phyloP scores from a whole-genome alignment of 2,329 filamentous ascomycete genomes.

The Pseudocercospora eumusae region DNA sequence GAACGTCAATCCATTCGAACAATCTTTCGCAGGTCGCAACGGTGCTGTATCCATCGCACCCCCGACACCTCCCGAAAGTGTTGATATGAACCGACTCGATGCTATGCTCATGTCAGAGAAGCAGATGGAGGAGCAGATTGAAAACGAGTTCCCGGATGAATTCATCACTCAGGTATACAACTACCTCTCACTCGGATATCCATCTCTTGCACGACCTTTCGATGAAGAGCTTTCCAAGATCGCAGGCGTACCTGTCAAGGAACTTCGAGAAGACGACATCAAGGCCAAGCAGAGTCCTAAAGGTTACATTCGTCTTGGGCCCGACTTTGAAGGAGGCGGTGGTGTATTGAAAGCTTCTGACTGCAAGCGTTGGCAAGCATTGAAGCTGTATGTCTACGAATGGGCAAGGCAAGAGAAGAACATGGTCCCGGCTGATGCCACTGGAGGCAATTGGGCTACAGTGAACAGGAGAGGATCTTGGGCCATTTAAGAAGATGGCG shows the following conservation, averaged over 20 bases:
- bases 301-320: slow-evolving; percentile 68
- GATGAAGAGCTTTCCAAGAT: slow-evolving; percentile 86
- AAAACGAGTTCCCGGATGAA: slow-evolving; percentile 72
- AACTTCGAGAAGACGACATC: slow-evolving; percentile 72
- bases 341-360: slow-evolving; percentile 47
- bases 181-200: slow-evolving; percentile 90
- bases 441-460: slow-evolving; percentile 45
- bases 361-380: slow-evolving; percentile 78
- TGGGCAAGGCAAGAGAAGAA: slow-evolving; percentile 87
- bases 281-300: slow-evolving; percentile 57
- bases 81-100: slow-evolving; percentile 39
- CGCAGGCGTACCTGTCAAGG: slow-evolving; percentile 65
- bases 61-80: slow-evolving; percentile 32
- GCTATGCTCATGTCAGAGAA: slow-evolving; percentile 48
- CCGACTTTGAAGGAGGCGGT: slow-evolving; percentile 52
- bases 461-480: slow-evolving; percentile 53
- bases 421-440: slow-evolving; percentile 49
- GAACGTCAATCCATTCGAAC: slow-evolving; percentile 45
- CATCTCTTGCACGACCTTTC: slow-evolving; percentile 76
- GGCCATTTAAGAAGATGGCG: slow-evolving; percentile 38
- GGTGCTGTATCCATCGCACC: slow-evolving; percentile 28
- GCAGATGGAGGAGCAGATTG: slow-evolving; percentile 46
- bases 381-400: slow-evolving; percentile 80
- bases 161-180: slow-evolving; percentile 98
- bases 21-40: slow-evolving; percentile 34